Percentiles rank a stretch among this genome's conserved stretches.
Evolutionary conservation across 208 protist genomes (phyloP).

Genomic region (Acanthamoeba royreba): DNA sequence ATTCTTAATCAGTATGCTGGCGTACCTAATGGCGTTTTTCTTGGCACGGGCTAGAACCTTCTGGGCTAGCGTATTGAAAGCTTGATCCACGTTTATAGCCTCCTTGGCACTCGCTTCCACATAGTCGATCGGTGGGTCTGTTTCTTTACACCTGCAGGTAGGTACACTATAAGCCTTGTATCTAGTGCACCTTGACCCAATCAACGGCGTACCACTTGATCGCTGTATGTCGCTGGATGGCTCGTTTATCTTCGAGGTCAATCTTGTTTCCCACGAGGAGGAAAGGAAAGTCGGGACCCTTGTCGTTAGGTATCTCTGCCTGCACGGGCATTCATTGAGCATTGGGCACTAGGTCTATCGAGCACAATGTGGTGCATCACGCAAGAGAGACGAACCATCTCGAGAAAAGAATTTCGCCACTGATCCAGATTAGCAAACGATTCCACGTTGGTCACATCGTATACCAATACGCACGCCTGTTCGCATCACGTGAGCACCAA

Average conservation of each 20-base stretch:
- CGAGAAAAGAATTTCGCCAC: conserved; percentile 65
- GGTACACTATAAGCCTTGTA: no score
- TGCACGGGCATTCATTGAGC: no score
- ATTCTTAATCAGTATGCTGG: no score
- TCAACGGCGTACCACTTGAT: neutral
- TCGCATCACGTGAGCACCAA: no score
- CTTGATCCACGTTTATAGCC: conserved; percentile 13
- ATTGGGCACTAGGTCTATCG: no score
- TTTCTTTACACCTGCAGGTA: neutral
- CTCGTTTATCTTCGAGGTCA: conserved; percentile 54
- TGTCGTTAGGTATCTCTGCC: neutral
- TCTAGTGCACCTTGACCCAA: no score
- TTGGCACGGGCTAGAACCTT: neutral
- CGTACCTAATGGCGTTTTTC: neutral
- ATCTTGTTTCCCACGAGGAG: conserved; percentile 74
- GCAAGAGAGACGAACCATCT: no score
- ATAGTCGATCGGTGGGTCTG: neutral
- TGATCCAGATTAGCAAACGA: conserved; percentile 64
- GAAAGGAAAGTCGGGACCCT: conserved; percentile 67
- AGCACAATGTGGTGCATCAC: no score
- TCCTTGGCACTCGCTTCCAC: conserved; percentile 3
- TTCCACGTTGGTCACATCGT: conserved; percentile 62
- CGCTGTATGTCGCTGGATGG: neutral
- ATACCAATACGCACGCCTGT: conserved; percentile 71
- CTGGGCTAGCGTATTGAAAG: neutral